A percentile compares a stretch with the other conserved stretches of the same genome.
These are phyloP conservation scores for Ceratocystis harringtonii DNA, from an alignment of 2,329 filamentous ascomycete species.

Conservation along the genomic window DNA sequence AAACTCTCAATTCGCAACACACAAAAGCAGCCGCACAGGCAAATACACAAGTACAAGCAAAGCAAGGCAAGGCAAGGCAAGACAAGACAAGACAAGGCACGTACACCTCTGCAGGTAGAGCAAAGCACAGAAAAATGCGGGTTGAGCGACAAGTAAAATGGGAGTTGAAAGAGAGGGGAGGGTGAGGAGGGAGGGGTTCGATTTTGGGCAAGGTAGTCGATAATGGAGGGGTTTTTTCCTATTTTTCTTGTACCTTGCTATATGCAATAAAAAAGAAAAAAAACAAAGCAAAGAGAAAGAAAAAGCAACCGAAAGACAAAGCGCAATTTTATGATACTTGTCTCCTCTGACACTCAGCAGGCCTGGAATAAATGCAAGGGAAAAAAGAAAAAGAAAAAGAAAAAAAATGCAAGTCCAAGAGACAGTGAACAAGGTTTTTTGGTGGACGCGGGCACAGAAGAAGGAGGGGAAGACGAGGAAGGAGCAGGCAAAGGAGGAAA, in stretches of 20 bases:
- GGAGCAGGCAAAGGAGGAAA: not conserved
- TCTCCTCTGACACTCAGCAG: not conserved
- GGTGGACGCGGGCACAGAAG: not conserved
- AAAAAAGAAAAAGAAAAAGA: not conserved
- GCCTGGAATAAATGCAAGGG: too few species aligned
- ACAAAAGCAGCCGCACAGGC: not conserved
- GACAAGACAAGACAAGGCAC: not conserved
- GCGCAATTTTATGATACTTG: not conserved
- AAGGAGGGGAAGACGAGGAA: not conserved
- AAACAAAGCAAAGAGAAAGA: not conserved
- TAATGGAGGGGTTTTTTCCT: conserved; percentile 1
- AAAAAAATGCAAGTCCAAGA: not conserved
- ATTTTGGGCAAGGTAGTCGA: not conserved
- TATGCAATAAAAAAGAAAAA: not conserved
- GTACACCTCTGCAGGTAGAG: not conserved
- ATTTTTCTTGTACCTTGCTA: not conserved
- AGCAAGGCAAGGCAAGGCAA: not conserved
- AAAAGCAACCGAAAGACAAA: not conserved
- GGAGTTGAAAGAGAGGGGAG: not conserved
- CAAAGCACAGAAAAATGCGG: not conserved
- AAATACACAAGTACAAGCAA: not conserved
- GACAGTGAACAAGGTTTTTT: not conserved
- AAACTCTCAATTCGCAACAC: not conserved
- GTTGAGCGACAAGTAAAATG: not conserved
- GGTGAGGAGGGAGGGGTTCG: not conserved